Evolutionary conservation across 1,139 yeast species (phyloP).

Genomic region (Magnusiomyces starmeri): DNA sequence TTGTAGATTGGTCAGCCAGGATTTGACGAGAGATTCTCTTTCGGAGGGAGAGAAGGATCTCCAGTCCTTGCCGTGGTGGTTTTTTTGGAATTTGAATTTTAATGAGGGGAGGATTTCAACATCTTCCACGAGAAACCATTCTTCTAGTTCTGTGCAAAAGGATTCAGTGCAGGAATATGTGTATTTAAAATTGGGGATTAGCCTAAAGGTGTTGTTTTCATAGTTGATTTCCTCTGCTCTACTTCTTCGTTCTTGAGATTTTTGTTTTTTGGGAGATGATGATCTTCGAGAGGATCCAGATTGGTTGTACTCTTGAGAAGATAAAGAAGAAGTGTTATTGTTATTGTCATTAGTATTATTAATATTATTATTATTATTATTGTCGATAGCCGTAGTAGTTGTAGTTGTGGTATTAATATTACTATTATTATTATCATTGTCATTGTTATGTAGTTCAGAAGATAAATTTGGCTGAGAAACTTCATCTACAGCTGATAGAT

Average conservation of each 20-base stretch:
- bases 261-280: neutral
- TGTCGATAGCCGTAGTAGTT: too few species aligned
- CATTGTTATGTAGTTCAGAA: neutral
- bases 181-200: conserved; percentile 26
- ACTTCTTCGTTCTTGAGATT: conserved; percentile 22
- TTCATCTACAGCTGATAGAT: neutral
- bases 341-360: too few species aligned
- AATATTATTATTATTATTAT: too few species aligned
- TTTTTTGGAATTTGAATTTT: conserved; percentile 3
- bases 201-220: neutral
- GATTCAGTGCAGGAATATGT: conserved; percentile 25
- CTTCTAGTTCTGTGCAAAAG: conserved; percentile 28
- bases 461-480: neutral
- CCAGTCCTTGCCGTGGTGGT: neutral
- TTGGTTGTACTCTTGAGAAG: neutral
- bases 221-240: conserved; percentile 18
- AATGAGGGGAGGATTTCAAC: conserved; percentile 26
- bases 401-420: too few species aligned
- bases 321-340: neutral
- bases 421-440: neutral
- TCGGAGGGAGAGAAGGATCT: conserved; percentile 6
- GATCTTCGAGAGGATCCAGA: neutral
- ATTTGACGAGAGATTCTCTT: conserved; percentile 14
- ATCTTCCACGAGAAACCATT: conserved; percentile 33
- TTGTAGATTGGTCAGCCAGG: conserved; percentile 8